phyloP scores from a whole-genome alignment of 2,329 filamentous ascomycete species.

The Monilinia aucupariae region DNA sequence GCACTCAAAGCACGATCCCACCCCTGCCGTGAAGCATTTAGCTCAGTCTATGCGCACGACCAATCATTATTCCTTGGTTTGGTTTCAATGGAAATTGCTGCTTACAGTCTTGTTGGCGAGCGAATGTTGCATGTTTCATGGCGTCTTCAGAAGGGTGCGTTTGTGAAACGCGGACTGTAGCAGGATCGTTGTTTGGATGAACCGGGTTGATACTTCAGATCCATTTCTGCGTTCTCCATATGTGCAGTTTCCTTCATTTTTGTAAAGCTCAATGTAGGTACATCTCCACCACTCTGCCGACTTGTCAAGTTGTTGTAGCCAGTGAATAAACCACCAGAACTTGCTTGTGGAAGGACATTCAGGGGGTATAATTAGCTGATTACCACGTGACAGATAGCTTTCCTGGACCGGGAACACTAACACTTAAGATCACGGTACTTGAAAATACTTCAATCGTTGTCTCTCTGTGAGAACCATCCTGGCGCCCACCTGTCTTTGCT shows the following conservation, averaged over 20 bases:
- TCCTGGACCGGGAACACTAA: not conserved
- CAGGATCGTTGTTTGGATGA: conserved; percentile 13
- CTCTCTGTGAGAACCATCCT: not conserved
- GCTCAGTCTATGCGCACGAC: not conserved
- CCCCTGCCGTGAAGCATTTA: not conserved
- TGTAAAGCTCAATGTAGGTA: not conserved
- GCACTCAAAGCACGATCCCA: not conserved
- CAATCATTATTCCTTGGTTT: not conserved
- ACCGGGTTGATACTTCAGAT: conserved; percentile 1
- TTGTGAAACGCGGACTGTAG: conserved; percentile 10
- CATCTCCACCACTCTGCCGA: not conserved
- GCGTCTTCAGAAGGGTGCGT: not conserved
- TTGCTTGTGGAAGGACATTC: too few species aligned
- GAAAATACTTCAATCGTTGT: not conserved
- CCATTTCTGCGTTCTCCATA: not conserved
- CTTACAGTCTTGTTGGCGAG: not conserved
- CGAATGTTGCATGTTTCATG: conserved; percentile 12
- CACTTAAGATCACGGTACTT: too few species aligned
- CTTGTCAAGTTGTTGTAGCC: not conserved
- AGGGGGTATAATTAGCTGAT: not conserved
- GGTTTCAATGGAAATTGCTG: not conserved
- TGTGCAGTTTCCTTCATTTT: not conserved
- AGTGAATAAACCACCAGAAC: not conserved
- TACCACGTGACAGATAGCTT: not conserved
- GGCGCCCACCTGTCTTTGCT: not conserved